A percentile compares a stretch with the other conserved stretches of the same genome.
These are phyloP conservation scores for Metschnikowia aberdeeniae DNA, from an alignment of 805 yeast species.

Conservation along the genomic window DNA sequence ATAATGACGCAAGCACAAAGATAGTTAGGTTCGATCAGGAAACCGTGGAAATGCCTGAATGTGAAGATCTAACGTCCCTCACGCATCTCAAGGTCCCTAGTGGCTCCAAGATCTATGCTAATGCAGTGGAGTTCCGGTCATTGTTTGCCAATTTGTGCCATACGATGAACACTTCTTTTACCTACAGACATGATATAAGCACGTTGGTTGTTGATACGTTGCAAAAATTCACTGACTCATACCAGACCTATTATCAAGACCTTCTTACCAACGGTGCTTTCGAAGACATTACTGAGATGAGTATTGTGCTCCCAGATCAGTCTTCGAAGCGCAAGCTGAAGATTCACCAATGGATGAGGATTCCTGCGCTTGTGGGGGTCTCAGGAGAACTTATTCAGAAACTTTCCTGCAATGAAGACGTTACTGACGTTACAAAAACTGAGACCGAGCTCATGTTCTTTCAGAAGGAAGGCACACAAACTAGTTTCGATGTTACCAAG, in stretches of 20 bases:
- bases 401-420: slow-evolving; percentile 2
- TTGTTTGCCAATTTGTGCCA: slow-evolving; percentile 47
- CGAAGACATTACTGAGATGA: slow-evolving; percentile 17
- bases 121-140: slow-evolving; percentile 44
- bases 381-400: slow-evolving; percentile 12
- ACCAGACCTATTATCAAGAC: slow-evolving; percentile 31
- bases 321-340: slow-evolving; percentile 23
- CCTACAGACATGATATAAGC: slow-evolving; percentile 56
- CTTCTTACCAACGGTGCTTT: slow-evolving; percentile 31
- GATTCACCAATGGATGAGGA: slow-evolving; percentile 31
- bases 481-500: slow-evolving; percentile 33
- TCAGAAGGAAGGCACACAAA: slow-evolving; percentile 13
- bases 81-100: neutral
- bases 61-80: slow-evolving; percentile 3
- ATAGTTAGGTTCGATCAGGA: slow-evolving; percentile 9
- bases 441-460: slow-evolving; percentile 29
- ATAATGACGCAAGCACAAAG: slow-evolving; percentile 2
- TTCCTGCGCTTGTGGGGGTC: slow-evolving; percentile 27
- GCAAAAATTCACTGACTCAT: slow-evolving; percentile 32
- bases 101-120: slow-evolving; percentile 28
- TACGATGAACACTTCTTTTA: slow-evolving; percentile 55
- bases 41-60: slow-evolving; percentile 6
- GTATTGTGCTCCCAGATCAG: slow-evolving; percentile 8
- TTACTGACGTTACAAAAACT: slow-evolving; percentile 15
- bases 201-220: slow-evolving; percentile 38